Base-by-base conservation (phyloP, 495 filamentous ascomycete genomes). In the Bacidia rubella region DNA sequence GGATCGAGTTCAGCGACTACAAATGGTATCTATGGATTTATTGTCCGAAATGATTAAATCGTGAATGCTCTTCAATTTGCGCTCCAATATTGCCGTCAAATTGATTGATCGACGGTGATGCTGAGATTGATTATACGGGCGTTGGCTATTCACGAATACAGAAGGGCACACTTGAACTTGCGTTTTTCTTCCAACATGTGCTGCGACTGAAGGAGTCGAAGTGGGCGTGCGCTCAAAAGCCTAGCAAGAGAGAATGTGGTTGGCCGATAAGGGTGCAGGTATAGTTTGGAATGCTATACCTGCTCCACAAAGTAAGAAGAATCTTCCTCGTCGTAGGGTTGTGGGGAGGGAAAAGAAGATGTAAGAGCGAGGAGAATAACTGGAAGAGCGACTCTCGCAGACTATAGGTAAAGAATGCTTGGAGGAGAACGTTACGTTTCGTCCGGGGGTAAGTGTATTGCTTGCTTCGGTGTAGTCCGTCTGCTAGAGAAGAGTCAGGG, bases 111-210 rank as follows among this genome's bases (percentile, higher is more conserved):
- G 29, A 35, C 29, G 29, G 29, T 15, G 29, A 35, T 35, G 29
- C 5, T 35, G 5, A 5, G 29, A 35, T 15, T 35, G 29, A 35
- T 35, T 35, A 7, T 35, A 15, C 29, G 29, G 11, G 46, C 5
- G 25, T 2, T 12, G 12, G 25, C 3, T 35, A n/a, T 21, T 57
- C 52, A 58, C 12, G 52, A 54, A 48, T 51, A 54, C n/a, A 58
- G 56, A 45, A 58, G 49, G 11, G 54, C 56, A 47, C 52, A 54
- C 17, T 40, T 51, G 41, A 52, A 58, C 39, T 39, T 27, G 35
- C 43, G 52, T 43, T 54, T 58, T n/a, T 54, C 47, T 39, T 50
- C 47, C 20, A 35, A 38, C 47, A 50, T 50, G 12, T 50, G 29
- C n/a, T 32, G 41, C 41, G 29, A 35, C 29, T 35, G 29, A 35